Base-by-base conservation (phyloP, 2,329 filamentous ascomycete species). In the Aschersonia sp. region DNA sequence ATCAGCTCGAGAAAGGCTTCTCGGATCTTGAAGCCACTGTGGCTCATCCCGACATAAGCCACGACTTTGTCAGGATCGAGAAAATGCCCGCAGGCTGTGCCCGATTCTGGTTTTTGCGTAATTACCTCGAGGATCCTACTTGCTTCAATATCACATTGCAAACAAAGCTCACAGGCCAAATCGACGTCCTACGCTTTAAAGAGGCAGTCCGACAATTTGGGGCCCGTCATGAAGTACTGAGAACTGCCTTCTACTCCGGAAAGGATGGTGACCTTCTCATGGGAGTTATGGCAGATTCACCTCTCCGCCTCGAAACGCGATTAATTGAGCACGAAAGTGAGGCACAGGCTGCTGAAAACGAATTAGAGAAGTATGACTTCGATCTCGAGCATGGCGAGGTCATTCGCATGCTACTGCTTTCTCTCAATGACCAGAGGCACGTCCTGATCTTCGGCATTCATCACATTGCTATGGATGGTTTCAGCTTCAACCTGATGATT, bases 381-480 rank as follows among this genome's bases (percentile, higher is more conserved):
- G 40, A n/a, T 28, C 10, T 42, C 10, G 40, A 42, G 28, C n/a
- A 30, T n/a, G 43, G 43, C 28, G 44, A 38, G 20, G 10, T 38
- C 30, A 35, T 45, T 9, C 44, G 44, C 3, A 7, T 45, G 9
- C 12, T 38, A 9, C n/a, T 52, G 31, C 10, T 45, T 9, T 45
- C 44, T 6, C 10, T 52, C 4, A 63, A 66, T 7, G 51, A 65
- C 1, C 54, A 56, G 9, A 0, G 47, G 1, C 66, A 72, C 49
- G 66, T 59, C 52, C 50, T 75, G 3, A 40, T 78, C 0, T 44
- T 77, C 4, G 58, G 59, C 1, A 64, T 61, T 44, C 72, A 75
- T 50, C 72, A 76, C 52, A 74, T 77, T 40, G 57, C 63, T 35
- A 65, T 77, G 61, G 74, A 78, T 51, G 71, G 68, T 1, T 51